These are phyloP conservation scores for Cupressus sempervirens DNA, from an alignment of 75 land plant genomes.

Conservation along the genomic window DNA sequence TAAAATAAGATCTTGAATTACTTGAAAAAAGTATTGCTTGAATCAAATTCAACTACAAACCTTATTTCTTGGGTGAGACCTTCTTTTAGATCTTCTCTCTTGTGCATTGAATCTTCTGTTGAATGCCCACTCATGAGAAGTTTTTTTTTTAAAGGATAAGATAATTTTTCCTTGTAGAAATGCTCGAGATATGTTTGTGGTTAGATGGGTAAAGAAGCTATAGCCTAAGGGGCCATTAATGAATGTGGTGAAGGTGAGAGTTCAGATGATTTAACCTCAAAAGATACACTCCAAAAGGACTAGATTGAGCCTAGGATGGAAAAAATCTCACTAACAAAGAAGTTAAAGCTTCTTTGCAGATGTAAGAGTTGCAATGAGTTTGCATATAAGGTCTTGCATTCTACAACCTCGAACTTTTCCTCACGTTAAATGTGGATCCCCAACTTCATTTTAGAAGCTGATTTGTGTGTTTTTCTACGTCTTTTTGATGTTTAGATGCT, in stretches of 20 bases:
- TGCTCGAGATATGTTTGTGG: slow-evolving; percentile 30
- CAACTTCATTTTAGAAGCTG: not conserved
- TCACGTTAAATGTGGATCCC: no score
- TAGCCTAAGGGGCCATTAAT: not conserved
- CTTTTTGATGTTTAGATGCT: no score
- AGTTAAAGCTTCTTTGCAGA: slow-evolving; percentile 15
- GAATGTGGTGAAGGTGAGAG: slow-evolving; percentile 2
- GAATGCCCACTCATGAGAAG: slow-evolving; percentile 50
- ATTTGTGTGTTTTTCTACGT: no score
- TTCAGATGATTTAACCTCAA: not conserved
- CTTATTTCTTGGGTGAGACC: not conserved
- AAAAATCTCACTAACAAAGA: not conserved
- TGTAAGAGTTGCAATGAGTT: slow-evolving; percentile 21
- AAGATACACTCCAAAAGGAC: no score
- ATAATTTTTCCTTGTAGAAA: not conserved
- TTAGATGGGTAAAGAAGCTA: slow-evolving; percentile 30
- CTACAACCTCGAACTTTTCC: no score
- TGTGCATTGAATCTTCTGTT: not conserved
- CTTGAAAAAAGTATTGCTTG: not conserved
- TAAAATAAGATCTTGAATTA: not conserved
- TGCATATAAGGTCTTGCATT: slow-evolving; percentile 14
- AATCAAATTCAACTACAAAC: not conserved
- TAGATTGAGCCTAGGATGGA: not conserved
- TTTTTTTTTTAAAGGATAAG: slow-evolving; percentile 10
- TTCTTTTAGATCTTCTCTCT: not conserved